A percentile compares a stretch with the other conserved stretches of the same genome.
Evolutionary conservation across 2,329 filamentous ascomycete species (phyloP).

Genomic region (Fusarium odoratissimum): DNA sequence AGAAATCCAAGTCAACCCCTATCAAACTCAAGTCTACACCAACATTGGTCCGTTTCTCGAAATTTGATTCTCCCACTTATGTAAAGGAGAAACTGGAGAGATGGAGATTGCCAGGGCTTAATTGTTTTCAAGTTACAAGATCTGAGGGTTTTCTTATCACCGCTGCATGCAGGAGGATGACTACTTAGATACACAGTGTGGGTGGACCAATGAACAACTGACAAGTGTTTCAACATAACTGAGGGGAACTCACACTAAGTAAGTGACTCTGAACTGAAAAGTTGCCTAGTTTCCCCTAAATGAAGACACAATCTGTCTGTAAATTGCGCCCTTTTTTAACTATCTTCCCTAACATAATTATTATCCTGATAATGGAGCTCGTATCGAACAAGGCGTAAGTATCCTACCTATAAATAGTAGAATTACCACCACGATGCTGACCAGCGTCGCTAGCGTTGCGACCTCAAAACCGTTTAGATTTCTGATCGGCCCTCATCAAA

Average conservation of each 20-base stretch:
- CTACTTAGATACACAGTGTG: neutral
- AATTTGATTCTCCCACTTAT: no score
- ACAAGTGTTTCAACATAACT: neutral
- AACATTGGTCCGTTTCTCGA: no score
- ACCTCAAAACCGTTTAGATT: conserved; percentile 5
- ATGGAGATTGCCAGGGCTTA: no score
- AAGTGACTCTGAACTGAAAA: no score
- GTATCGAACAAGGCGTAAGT: neutral
- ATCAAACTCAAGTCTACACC: no score
- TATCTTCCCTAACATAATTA: neutral
- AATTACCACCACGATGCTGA: neutral
- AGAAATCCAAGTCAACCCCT: no score
- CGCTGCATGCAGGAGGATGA: neutral
- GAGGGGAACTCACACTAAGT: no score
- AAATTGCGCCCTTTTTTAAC: no score
- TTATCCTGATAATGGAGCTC: neutral
- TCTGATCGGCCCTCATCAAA: neutral
- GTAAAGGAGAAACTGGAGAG: no score
- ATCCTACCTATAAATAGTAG: neutral
- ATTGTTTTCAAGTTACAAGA: no score
- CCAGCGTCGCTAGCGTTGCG: neutral
- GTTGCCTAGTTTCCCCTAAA: neutral
- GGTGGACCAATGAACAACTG: neutral
- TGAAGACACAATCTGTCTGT: no score
- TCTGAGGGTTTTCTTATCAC: neutral